Evolutionary conservation across 179 eudicot genomes (phyloP), one percentile per base, ranked within the genome.

Genomic region (Heliamphora pulchella): DNA sequence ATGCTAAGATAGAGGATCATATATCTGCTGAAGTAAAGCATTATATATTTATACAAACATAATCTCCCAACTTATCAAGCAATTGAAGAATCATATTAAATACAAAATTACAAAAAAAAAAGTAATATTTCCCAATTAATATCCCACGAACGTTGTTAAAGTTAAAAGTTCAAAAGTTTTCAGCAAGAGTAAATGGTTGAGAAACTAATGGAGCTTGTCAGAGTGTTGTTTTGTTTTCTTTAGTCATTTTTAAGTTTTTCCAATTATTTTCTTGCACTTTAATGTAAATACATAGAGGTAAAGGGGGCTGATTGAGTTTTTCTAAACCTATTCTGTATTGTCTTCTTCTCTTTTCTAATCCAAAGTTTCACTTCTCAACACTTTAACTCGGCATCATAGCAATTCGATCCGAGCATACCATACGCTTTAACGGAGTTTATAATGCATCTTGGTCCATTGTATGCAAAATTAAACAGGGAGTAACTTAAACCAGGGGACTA

Each of bases 131-230:
- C 47, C 71, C 11, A 54, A 13, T 31, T 64, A 14, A 75, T 57
- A 76, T n/a, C n/a, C 44, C 6, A 14, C 39, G 18, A 18, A 46
- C 10, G 57, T 47, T 10, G 54, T 17, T 43, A 62, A 10, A 18
- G 53, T 61, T n/a, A 9, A 8, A 75, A 62, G 17, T 44, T 59
- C 3, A 46, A 8, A 54, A 44, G 10, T 22, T 18, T 43, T 18
- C 44, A 62, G 11, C 57, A 47, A 62, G 70, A 76, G 44, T 44
- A 20, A 61, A 18, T 1, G 69, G 18, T 31, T 39, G n/a, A 63
- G 39, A 76, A 61, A 64, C 69, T 10, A 76, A 18, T 7, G 79
- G 53, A 62, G 79, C 57, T 22, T 31, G 31, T 31, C 31, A 31
- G 31, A 31, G 31, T 31, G 31, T 31, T 31, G 31, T 31, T 31